These are phyloP conservation scores for Helotiales sp. DNA, from an alignment of 2,329 filamentous ascomycete species.

Conservation along the genomic window DNA sequence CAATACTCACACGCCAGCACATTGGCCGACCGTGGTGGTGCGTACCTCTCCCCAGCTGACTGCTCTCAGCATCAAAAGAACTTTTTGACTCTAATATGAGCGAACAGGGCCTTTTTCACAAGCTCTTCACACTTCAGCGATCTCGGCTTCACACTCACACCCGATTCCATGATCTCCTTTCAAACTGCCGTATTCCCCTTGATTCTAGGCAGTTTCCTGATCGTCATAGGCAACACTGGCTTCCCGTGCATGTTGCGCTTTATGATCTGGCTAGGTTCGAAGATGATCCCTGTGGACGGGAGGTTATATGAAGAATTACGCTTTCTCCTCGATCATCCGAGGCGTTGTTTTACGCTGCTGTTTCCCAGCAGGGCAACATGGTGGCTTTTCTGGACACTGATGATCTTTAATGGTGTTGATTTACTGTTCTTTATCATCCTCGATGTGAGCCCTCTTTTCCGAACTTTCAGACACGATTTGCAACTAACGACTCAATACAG, in stretches of 20 bases:
- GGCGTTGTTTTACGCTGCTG: slow-evolving; percentile 92
- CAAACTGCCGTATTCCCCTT: slow-evolving; percentile 76
- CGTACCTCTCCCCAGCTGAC: not conserved
- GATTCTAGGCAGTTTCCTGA: slow-evolving; percentile 80
- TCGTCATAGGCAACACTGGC: slow-evolving; percentile 93
- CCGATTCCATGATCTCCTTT: slow-evolving; percentile 93
- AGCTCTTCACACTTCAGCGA: slow-evolving; percentile 90
- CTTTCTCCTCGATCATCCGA: slow-evolving; percentile 91
- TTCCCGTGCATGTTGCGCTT: slow-evolving; percentile 95
- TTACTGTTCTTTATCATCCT: slow-evolving; percentile 90
- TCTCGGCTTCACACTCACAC: slow-evolving; percentile 86
- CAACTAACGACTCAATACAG: slow-evolving; percentile 47
- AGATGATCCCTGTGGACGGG: slow-evolving; percentile 66
- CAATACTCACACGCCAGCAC: not conserved
- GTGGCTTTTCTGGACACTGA: slow-evolving; percentile 90
- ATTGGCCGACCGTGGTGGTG: slow-evolving; percentile 4
- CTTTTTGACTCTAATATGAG: slow-evolving; percentile 63
- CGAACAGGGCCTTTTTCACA: slow-evolving; percentile 95
- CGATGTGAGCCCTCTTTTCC: slow-evolving; percentile 64
- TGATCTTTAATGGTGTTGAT: slow-evolving; percentile 82
- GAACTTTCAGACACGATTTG: not conserved
- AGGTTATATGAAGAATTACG: slow-evolving; percentile 86
- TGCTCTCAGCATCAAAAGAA: too few relatives aligned
- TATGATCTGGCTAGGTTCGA: slow-evolving; percentile 82
- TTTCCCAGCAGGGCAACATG: slow-evolving; percentile 91